Conservation (phyloP, 768 basidiomycete species). For the Filobasidium floriforme region DNA sequence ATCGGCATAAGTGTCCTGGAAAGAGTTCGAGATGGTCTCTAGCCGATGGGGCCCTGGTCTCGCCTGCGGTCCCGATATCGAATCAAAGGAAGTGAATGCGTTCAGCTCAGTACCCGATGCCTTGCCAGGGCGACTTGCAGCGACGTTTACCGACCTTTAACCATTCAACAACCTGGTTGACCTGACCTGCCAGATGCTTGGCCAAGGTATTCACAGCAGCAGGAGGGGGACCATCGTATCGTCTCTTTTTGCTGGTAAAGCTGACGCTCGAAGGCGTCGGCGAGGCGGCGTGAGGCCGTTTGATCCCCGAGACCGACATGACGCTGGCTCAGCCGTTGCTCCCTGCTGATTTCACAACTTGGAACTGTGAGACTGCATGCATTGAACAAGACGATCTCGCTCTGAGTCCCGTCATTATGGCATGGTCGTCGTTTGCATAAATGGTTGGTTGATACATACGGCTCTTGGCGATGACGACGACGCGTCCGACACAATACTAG, state of each 20-base stretch:
- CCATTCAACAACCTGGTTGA: constrained; percentile 5
- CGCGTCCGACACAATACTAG: too few relatives aligned
- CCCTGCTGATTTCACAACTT: too few relatives aligned
- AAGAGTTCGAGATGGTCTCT: constrained; percentile 1
- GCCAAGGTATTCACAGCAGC: neutral
- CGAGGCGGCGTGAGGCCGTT: neutral
- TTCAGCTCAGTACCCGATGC: neutral
- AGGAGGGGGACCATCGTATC: neutral
- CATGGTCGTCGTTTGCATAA: neutral
- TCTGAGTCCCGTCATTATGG: too few relatives aligned
- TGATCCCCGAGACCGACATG: neutral
- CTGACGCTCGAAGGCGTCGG: neutral
- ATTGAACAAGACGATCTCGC: too few relatives aligned
- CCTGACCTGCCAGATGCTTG: constrained; percentile 2
- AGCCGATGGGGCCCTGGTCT: constrained; percentile 1
- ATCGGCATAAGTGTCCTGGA: neutral
- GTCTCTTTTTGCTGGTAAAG: constrained; percentile 1
- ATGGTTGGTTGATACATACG: neutral
- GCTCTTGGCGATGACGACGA: neutral
- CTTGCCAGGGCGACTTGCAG: neutral
- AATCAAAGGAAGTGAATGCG: neutral
- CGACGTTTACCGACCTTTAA: neutral
- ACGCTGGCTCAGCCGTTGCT: neutral
- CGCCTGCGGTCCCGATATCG: neutral
- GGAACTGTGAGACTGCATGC: too few relatives aligned